These are phyloP conservation scores for Mrakia gelida DNA, from an alignment of 768 basidiomycete species.

Conservation along the genomic window DNA sequence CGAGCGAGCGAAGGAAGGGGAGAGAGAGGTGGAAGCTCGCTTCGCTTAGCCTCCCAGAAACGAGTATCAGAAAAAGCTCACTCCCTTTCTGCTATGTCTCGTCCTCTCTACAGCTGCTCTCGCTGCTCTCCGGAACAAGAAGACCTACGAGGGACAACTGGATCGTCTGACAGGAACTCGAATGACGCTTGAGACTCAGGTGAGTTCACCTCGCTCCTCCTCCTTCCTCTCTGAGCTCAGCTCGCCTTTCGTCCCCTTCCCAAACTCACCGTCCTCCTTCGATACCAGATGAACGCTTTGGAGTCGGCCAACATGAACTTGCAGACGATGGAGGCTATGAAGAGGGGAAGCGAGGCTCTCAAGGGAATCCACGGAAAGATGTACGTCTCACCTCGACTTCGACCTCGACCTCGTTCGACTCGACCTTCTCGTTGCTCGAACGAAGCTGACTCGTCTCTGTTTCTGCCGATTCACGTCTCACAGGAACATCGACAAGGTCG, in stretches of 20 bases:
- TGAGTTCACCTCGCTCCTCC: constrained; percentile 33
- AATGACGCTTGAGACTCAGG: constrained; percentile 87
- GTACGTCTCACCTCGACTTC: constrained; percentile 52
- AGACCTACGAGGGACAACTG: constrained; percentile 76
- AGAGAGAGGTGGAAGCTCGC: constrained; percentile 1
- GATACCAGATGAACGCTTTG: constrained; percentile 70
- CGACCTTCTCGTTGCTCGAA: too few species aligned
- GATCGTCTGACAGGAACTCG: constrained; percentile 78
- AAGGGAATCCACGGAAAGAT: constrained; percentile 82
- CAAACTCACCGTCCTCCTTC: not conserved
- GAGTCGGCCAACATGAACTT: constrained; percentile 97
- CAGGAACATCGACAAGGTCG: constrained; percentile 83
- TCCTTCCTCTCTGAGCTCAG: not conserved
- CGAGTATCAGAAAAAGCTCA: not conserved
- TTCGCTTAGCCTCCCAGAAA: not conserved
- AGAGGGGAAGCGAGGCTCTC: constrained; percentile 85
- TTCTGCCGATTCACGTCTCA: not conserved
- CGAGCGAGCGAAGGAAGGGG: not conserved
- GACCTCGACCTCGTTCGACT: not conserved
- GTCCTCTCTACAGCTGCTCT: constrained; percentile 61
- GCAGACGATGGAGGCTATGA: constrained; percentile 96
- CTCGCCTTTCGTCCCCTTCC: not conserved
- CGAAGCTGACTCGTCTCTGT: not conserved
- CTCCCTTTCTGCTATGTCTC: not conserved
- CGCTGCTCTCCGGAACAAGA: constrained; percentile 88